These are phyloP conservation scores for Lavandula angustifolia DNA, from an alignment of 257 asterid genomes.

Conservation along the genomic window DNA sequence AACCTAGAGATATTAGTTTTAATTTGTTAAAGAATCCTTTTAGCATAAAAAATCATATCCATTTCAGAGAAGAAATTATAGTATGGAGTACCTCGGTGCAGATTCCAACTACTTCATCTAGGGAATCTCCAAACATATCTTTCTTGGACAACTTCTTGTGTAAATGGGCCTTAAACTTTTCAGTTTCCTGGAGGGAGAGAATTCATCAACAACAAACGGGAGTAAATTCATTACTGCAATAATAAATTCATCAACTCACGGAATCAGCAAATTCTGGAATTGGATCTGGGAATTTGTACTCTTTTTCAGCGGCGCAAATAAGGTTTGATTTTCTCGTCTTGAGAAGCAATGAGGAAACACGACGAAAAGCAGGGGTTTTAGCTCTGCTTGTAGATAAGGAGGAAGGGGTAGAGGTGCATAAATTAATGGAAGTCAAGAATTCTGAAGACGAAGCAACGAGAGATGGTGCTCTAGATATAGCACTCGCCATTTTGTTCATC, in stretches of 20 bases:
- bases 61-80: too few relatives aligned
- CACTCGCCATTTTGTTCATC: conserved; percentile 39
- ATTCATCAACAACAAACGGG: too few relatives aligned
- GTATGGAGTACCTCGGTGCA: conserved; percentile 67
- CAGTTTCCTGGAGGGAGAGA: conserved; percentile 59
- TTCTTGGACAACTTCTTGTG: conserved; percentile 67
- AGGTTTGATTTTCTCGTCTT: conserved; percentile 28
- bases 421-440: conserved; percentile 22
- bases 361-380: conserved; percentile 11
- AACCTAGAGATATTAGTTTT: too few relatives aligned
- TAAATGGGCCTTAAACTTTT: conserved; percentile 72
- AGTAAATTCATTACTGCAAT: neutral
- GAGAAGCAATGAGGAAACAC: conserved; percentile 4
- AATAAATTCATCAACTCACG: conserved; percentile 38
- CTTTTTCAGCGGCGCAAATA: conserved; percentile 72
- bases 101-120: conserved; percentile 76
- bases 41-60: too few relatives aligned
- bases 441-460: conserved; percentile 22
- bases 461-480: conserved; percentile 28
- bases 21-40: too few relatives aligned
- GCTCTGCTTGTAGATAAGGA: conserved; percentile 9
- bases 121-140: conserved; percentile 74
- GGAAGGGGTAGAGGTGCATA: conserved; percentile 5
- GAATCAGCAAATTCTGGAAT: conserved; percentile 93
- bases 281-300: conserved; percentile 92